Base-by-base conservation (phyloP, 257 asterid genomes). In the Echium plantagineum region DNA sequence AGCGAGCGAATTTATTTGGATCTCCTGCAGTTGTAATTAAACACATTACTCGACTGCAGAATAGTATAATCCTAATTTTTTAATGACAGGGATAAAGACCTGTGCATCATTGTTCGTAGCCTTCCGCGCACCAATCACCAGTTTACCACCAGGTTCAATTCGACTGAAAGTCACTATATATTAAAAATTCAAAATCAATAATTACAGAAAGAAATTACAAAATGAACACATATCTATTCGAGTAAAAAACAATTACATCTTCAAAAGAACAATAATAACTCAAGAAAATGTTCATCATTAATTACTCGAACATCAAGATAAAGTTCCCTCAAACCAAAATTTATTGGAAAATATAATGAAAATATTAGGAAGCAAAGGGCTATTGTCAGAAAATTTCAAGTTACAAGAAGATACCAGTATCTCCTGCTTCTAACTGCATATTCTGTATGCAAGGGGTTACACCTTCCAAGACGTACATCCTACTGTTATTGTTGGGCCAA, bases 391-490 rank as follows among this genome's bases (percentile, higher is more conserved):
- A 55, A 13, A 55, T n/a, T 32, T 18, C 60, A 61, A 61, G 52
- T 51, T 38, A 28, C 21, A 20, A 18, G 21, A 24, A 64, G 54
- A 58, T 90, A 93, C 99, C 99, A 52, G 97, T 89, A 75, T 93
- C 99, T 49, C 99, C 99, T 57, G 99, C 99, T 78, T 89, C 89
- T 69, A 93, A 74, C 73, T 84, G 96, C 97, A 93, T 83, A 77
- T 83, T 89, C 69, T 93, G 99, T 72, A 93, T 93, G 86, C 99
- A 93, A 59, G 99, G 99, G 58, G 99, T 93, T 47, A 93, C 97
- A 21, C 99, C 99, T 78, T 93, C 99, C 81, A 93, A 75, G 49
- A 93, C 99, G 65, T 93, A 93, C 99, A 93, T 93, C 63, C 99
- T 78, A 77, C 99, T 93, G 81, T 93, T 93, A 71, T 93, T 93